Evolutionary conservation across 176 grass and related monocot species (phyloP).

Genomic region (Triticum turgidum): DNA sequence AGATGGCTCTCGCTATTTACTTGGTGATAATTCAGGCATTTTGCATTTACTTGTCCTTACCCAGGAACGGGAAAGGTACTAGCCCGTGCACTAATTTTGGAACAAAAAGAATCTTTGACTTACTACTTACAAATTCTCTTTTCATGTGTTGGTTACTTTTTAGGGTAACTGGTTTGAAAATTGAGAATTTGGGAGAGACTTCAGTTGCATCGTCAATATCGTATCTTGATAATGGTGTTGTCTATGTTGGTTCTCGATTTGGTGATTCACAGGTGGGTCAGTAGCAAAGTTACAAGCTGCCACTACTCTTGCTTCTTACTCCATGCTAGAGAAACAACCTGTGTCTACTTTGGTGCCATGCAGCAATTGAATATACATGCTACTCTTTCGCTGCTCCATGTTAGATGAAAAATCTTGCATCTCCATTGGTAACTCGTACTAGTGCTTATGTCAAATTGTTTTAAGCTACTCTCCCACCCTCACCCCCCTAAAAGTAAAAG

Average conservation of each 20-base stretch:
- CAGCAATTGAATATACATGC: not conserved
- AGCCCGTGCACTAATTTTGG: conserved; percentile 19
- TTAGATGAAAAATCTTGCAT: not conserved
- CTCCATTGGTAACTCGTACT: not conserved
- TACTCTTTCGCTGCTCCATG: not conserved
- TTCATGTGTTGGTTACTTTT: conserved; percentile 30
- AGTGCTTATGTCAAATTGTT: not conserved
- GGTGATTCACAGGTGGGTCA: conserved; percentile 93
- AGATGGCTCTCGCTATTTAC: conserved; percentile 96
- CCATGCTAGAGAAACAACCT: not conserved
- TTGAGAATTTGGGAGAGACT: conserved; percentile 92
- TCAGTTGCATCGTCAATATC: conserved; percentile 93
- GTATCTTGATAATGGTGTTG: conserved; percentile 98
- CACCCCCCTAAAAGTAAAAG: not conserved
- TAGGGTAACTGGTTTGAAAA: conserved; percentile 97
- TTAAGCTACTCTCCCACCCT: not conserved
- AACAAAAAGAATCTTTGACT: not conserved
- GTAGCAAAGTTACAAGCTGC: not conserved
- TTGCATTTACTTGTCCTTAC: conserved; percentile 97
- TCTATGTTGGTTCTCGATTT: conserved; percentile 96
- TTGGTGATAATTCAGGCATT: conserved; percentile 85
- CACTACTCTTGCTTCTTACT: not conserved
- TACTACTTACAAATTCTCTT: conserved; percentile 19
- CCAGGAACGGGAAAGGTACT: conserved; percentile 90
- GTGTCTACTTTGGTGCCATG: not conserved